A percentile compares a stretch with the other conserved stretches of the same genome.
Evolutionary conservation across 495 filamentous ascomycete species (phyloP).

Genomic region (Saxophila tyrrhenica): DNA sequence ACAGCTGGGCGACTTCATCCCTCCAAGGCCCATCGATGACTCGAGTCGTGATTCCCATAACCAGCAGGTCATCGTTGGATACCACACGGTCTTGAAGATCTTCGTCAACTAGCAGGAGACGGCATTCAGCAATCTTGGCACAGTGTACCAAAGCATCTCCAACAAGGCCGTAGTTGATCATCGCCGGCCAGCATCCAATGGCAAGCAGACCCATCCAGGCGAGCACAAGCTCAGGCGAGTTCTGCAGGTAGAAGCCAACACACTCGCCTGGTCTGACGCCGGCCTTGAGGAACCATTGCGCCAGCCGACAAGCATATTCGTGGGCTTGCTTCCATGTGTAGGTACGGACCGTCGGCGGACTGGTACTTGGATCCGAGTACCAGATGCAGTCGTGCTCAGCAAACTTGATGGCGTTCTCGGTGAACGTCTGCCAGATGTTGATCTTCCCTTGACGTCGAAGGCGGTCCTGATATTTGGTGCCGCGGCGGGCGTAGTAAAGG

Average conservation of each 20-base stretch:
- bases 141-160: slow-evolving; percentile 57
- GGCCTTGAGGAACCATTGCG: slow-evolving; percentile 46
- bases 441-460: background rate
- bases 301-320: slow-evolving; percentile 48
- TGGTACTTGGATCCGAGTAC: background rate
- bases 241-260: slow-evolving; percentile 56
- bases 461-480: background rate
- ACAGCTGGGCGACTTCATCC: slow-evolving; percentile 33
- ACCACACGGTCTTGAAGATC: slow-evolving; percentile 36
- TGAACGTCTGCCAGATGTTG: background rate
- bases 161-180: slow-evolving; percentile 61
- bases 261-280: slow-evolving; percentile 52
- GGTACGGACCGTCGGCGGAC: slow-evolving; percentile 1
- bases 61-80: slow-evolving; percentile 37
- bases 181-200: slow-evolving; percentile 55
- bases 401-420: background rate
- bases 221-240: slow-evolving; percentile 55
- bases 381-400: background rate
- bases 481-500: background rate
- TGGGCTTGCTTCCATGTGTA: slow-evolving; percentile 53
- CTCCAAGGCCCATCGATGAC: background rate
- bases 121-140: slow-evolving; percentile 45
- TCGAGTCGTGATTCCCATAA: background rate
- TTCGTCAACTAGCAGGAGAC: slow-evolving; percentile 52
- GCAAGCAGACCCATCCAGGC: slow-evolving; percentile 49